phyloP scores from a whole-genome alignment of 2,329 filamentous ascomycete genomes.

The Penicillium sp. region DNA sequence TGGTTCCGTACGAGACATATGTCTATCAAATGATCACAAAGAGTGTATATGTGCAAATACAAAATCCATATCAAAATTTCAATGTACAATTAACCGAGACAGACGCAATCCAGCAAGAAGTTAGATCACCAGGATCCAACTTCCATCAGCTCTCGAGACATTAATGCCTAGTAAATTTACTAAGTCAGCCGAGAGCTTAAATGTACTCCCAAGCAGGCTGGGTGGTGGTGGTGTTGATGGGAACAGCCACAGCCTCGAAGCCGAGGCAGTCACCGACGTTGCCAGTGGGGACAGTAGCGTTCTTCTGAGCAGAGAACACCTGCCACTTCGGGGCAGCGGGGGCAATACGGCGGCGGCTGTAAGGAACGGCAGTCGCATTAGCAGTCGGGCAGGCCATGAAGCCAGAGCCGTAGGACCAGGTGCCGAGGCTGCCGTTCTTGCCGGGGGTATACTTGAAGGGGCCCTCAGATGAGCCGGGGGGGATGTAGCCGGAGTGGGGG shows the following conservation, averaged over 20 bases:
- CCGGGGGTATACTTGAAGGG: slow-evolving; percentile 52
- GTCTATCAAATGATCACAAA: not conserved
- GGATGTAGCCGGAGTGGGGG: slow-evolving; percentile 59
- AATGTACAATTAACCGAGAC: not conserved
- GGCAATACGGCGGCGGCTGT: slow-evolving; percentile 16
- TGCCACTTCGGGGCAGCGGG: slow-evolving; percentile 34
- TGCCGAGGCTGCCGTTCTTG: slow-evolving; percentile 20
- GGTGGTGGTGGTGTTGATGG: slow-evolving; percentile 21
- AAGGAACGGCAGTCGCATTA: slow-evolving; percentile 10
- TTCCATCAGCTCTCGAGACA: not conserved
- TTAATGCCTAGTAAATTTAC: not conserved
- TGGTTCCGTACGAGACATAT: not conserved
- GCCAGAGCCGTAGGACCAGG: slow-evolving; percentile 39
- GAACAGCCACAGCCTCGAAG: slow-evolving; percentile 40
- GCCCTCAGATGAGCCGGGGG: slow-evolving; percentile 53
- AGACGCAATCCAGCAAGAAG: no score
- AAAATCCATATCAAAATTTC: not conserved
- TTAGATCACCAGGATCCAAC: not conserved
- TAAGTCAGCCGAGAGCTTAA: slow-evolving; percentile 22
- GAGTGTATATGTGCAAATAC: not conserved
- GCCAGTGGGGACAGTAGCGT: slow-evolving; percentile 44
- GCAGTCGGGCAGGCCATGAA: slow-evolving; percentile 47
- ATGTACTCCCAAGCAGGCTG: slow-evolving; percentile 45
- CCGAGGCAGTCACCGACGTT: slow-evolving; percentile 43
- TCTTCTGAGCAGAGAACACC: slow-evolving; percentile 43